phyloP scores from a whole-genome alignment of 75 land plant species.

The Cunninghamia lanceolata region DNA sequence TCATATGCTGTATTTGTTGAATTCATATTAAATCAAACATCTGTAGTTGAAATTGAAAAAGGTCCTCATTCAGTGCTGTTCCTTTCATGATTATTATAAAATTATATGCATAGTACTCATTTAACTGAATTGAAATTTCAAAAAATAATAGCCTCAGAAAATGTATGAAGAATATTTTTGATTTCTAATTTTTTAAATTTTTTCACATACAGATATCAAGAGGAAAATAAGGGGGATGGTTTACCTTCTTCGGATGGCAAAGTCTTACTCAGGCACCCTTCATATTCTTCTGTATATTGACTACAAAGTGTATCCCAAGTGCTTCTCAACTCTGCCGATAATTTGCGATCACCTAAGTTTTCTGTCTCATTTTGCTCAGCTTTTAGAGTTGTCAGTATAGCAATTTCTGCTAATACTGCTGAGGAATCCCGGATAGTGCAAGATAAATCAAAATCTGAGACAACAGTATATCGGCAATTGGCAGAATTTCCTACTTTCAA shows the following conservation, averaged over 20 bases:
- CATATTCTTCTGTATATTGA: slow-evolving; percentile 47
- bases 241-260: slow-evolving; percentile 18
- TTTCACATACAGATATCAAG: background rate
- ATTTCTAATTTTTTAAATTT: background rate
- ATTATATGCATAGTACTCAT: background rate
- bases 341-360: slow-evolving; percentile 24
- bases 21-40: background rate
- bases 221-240: background rate
- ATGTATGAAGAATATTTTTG: background rate
- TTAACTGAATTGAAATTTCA: background rate
- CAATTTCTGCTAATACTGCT: slow-evolving; percentile 85
- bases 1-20: background rate
- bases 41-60: background rate
- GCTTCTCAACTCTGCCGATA: slow-evolving; percentile 46
- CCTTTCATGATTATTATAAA: background rate
- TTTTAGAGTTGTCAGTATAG: slow-evolving; percentile 56
- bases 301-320: slow-evolving; percentile 65
- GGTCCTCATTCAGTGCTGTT: background rate
- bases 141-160: background rate
- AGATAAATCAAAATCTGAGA: slow-evolving; percentile 96
- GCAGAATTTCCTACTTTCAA: slow-evolving; percentile 32
- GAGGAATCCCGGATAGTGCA: slow-evolving; percentile 91
- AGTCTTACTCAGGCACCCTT: slow-evolving; percentile 15
- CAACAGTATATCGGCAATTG: slow-evolving; percentile 38
- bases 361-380: slow-evolving; percentile 33